Conservation (phyloP, 2,329 filamentous ascomycete species). For the Epichloe festucae region DNA sequence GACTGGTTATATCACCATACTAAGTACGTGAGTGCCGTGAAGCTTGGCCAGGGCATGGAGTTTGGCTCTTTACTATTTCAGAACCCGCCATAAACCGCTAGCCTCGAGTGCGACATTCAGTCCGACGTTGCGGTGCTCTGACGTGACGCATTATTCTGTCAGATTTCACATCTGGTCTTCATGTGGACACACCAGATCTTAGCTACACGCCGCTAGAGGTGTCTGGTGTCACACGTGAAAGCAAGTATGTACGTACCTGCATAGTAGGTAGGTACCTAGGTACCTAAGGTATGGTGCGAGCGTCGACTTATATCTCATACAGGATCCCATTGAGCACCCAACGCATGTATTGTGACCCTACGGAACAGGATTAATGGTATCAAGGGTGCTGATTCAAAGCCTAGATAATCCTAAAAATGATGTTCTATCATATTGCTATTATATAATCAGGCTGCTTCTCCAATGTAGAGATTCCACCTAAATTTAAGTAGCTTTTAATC, state of each 20-base stretch:
- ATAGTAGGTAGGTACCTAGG: neutral
- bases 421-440: no score
- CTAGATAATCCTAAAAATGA: no score
- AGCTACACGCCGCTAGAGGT: neutral
- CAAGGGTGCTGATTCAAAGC: accelerated
- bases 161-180: neutral
- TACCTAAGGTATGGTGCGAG: neutral
- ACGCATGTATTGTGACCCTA: no score
- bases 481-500: no score
- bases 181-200: neutral
- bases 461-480: no score
- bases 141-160: neutral
- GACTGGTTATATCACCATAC: no score
- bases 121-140: neutral
- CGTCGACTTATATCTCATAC: no score
- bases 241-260: no score
- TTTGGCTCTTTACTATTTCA: neutral
- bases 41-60: neutral
- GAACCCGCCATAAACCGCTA: neutral
- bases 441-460: no score
- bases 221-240: neutral
- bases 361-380: no score
- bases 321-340: neutral
- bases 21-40: neutral
- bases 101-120: neutral